phyloP scores from a whole-genome alignment of 768 basidiomycete species.

The Asterophora parasitica region DNA sequence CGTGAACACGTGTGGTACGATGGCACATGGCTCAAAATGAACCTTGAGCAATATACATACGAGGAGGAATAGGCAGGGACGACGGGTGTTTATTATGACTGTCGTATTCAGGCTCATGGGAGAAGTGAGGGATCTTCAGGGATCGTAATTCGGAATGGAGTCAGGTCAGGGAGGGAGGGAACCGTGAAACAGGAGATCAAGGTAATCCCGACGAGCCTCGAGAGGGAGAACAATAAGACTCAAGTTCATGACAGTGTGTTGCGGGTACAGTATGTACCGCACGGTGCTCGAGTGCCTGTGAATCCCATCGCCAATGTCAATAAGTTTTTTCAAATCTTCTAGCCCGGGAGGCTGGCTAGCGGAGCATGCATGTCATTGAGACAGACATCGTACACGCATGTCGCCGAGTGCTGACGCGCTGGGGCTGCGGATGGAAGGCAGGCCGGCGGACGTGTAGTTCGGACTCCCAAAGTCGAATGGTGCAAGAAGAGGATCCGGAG shows the following conservation, averaged over 20 bases:
- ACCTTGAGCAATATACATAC: not conserved
- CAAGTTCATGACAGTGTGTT: too few species aligned
- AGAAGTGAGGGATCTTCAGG: not conserved
- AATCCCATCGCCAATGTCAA: too few species aligned
- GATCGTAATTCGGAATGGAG: not conserved
- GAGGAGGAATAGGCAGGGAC: not conserved
- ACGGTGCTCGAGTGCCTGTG: not conserved
- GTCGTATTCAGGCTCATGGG: not conserved
- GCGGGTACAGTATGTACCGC: too few species aligned
- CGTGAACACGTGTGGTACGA: not conserved
- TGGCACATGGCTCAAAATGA: not conserved
- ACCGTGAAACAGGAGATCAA: not conserved
- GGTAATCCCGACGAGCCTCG: not conserved
- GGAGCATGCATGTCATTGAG: too few species aligned
- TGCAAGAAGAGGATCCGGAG: not conserved
- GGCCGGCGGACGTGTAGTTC: not conserved
- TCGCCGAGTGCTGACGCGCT: conserved; percentile 4
- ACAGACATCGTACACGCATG: too few species aligned
- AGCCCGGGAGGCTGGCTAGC: not conserved
- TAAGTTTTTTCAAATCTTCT: not conserved
- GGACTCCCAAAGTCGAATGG: not conserved
- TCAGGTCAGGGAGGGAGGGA: too few species aligned
- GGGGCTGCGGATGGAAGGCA: conserved; percentile 12
- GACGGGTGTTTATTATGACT: not conserved
- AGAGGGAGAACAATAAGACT: too few species aligned